phyloP scores from a whole-genome alignment of 371 early-diverging fungal genomes.

The Apophysomyces variabilis region DNA sequence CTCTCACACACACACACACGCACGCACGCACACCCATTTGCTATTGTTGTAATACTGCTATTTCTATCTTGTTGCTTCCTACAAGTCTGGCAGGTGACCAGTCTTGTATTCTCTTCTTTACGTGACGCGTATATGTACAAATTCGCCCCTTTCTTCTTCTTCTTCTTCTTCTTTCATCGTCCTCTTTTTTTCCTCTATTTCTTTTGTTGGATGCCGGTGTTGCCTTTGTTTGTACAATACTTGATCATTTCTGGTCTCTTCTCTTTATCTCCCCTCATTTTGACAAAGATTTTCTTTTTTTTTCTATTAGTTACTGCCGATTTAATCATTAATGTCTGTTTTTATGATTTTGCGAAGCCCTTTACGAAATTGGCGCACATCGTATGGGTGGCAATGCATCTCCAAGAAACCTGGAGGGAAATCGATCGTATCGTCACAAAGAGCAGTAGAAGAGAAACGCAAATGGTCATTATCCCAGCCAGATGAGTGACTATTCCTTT shows the following conservation, averaged over 20 bases:
- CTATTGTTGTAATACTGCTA: conserved; percentile 2
- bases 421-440: too few species aligned
- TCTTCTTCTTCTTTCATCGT: not conserved
- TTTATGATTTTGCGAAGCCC: too few species aligned
- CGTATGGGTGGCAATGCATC: too few species aligned
- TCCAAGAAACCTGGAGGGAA: too few species aligned
- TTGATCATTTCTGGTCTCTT: not conserved
- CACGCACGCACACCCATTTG: too few species aligned
- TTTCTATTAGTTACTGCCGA: not conserved
- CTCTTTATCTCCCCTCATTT: not conserved
- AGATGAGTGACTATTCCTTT: too few species aligned
- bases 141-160: not conserved
- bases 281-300: not conserved
- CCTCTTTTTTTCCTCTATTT: not conserved
- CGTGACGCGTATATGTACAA: not conserved
- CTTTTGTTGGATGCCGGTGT: not conserved
- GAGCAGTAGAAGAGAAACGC: too few species aligned
- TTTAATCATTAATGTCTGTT: not conserved
- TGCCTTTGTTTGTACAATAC: conserved; percentile 2
- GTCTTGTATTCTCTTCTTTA: not conserved
- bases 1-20: not conserved
- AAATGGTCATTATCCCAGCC: too few species aligned
- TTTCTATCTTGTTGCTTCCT: conserved; percentile 3
- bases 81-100: conserved; percentile 5
- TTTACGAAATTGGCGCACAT: too few species aligned